Evolutionary conservation across 2,329 filamentous ascomycete species (phyloP), one percentile per base, ranked within the genome.

Genomic region (Aspergillus chevalieri): DNA sequence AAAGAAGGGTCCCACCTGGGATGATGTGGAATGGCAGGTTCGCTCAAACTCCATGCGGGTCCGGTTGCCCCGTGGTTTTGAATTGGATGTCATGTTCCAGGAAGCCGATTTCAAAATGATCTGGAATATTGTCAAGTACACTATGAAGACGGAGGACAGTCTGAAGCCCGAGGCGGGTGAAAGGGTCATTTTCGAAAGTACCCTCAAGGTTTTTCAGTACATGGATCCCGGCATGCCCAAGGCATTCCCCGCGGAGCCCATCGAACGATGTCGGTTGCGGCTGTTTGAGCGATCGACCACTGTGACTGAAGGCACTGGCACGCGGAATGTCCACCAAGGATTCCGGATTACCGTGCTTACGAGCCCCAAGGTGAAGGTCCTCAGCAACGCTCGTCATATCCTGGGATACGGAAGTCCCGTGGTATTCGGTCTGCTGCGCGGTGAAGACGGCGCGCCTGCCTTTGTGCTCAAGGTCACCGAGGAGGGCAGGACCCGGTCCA

Each of bases 51-150:
- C 80, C 0, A 76, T 95, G 49, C 81, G 84, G 17, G 67, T 95
- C 34, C 81, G 80, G 52, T 71, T 95, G 15, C 86, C 87, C 1
- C 82, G 88, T 56, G 87, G 87, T 1, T 92, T 93, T 61, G 73
- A 85, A 50, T 71, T 95, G 39, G 80, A 80, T 17, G 72, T 93
- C 15, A 82, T 86, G 54, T 84, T 90, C 63, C 78, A 77, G 12
- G 86, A 90, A 59, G 74, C 80, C n/a, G 89, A 95, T 63, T 95
- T 87, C 71, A 81, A 84, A 53, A 83, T 81, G 54, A 70, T 95
- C 9, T 91, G 85, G 82, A 86, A 83, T 58, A 89, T 94, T 68
- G 89, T 90, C 56, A 89, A 95, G 52, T 92, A 94, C 65, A 88
- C 86, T 22, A 80, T 79, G 56, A 89, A 87, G 60, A 82, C 92